Percentiles rank a stretch among this genome's conserved stretches.
Evolutionary conservation across 495 filamentous ascomycete genomes (phyloP).

Genomic region (Xylaria curta): DNA sequence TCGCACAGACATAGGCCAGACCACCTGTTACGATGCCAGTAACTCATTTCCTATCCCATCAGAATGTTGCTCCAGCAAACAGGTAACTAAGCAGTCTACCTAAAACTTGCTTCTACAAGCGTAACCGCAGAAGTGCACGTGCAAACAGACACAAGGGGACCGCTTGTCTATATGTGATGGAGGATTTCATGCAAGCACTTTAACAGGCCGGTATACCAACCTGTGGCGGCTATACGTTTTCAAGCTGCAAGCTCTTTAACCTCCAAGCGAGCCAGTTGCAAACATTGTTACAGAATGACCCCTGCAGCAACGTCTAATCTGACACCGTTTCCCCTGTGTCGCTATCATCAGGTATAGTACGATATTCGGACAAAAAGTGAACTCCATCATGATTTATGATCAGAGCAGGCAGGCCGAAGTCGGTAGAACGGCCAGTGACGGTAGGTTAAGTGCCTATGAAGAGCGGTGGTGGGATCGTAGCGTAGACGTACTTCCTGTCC

Average conservation of each 20-base stretch:
- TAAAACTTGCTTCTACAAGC: not conserved
- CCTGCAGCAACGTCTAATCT: slow-evolving; percentile 3
- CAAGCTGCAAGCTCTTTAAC: slow-evolving; percentile 1
- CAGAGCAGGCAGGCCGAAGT: not conserved
- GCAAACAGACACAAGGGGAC: not conserved
- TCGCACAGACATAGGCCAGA: not conserved
- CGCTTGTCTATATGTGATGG: not conserved
- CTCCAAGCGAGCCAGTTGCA: slow-evolving; percentile 1
- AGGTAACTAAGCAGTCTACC: not conserved
- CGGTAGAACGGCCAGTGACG: not conserved
- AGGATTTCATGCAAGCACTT: not conserved
- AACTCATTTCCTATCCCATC: not conserved
- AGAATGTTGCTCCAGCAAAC: not conserved
- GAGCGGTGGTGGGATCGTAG: not conserved
- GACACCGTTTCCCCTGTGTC: not conserved
- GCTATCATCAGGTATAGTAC: not conserved
- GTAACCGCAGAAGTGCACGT: not conserved
- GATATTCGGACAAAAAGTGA: too few relatives aligned
- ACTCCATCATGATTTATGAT: not conserved
- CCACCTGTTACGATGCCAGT: not conserved
- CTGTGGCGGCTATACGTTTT: not conserved
- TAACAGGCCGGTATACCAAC: not conserved
- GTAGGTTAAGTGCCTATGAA: not conserved
- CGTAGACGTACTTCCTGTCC: not conserved
- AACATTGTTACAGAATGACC: not conserved